Conservation (phyloP, 805 yeast species). For the Naumovozyma baii region DNA sequence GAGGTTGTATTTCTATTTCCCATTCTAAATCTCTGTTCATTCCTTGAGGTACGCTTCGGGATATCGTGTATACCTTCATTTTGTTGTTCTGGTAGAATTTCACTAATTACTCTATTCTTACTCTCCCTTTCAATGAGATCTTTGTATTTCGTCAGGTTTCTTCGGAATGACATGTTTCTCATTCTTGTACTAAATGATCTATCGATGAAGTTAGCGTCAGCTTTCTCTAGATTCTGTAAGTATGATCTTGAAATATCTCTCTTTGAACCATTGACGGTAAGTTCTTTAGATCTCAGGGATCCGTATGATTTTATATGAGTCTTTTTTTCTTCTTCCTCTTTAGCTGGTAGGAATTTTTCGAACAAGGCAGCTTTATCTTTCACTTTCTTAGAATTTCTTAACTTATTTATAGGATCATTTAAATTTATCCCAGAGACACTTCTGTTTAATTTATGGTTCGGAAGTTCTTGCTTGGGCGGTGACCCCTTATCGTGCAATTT, state of each 20-base stretch:
- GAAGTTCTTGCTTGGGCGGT: background rate
- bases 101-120: background rate
- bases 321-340: background rate
- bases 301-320: conserved; percentile 1
- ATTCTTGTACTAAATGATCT: background rate
- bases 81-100: conserved; percentile 1
- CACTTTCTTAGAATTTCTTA: conserved; percentile 26
- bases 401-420: conserved; percentile 16
- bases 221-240: background rate
- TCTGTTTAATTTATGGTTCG: background rate
- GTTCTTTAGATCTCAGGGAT: background rate
- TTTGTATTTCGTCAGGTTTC: conserved; percentile 1
- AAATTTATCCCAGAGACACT: conserved; percentile 3
- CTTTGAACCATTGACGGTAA: background rate
- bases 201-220: background rate
- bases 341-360: conserved; percentile 18
- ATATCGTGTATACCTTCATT: conserved; percentile 3
- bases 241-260: background rate
- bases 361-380: conserved; percentile 27
- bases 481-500: conserved; percentile 9
- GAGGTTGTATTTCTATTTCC: conserved; percentile 20
- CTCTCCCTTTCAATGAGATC: background rate
- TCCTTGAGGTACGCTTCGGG: conserved; percentile 7
- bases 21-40: conserved; percentile 17
- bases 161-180: background rate